Conservation (phyloP, 2,329 filamentous ascomycete species). For the Epicoccum nigrum region DNA sequence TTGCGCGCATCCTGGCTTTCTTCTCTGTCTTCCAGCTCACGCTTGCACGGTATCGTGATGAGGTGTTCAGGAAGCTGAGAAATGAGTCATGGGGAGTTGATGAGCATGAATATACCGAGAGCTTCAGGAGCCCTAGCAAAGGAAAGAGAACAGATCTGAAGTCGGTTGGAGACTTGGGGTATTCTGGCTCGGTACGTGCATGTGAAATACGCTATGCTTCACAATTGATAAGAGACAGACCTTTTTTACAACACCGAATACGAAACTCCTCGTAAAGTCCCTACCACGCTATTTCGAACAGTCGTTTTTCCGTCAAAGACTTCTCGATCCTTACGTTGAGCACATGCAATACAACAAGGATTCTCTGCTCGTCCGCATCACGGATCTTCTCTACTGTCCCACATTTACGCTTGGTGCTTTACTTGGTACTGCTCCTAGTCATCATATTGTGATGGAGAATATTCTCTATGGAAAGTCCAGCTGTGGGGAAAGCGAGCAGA, state of each 20-base stretch:
- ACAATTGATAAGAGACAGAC: conserved; percentile 52
- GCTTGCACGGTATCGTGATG: conserved; percentile 55
- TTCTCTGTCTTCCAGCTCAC: conserved; percentile 60
- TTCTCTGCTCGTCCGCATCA: conserved; percentile 73
- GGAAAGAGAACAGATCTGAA: conserved; percentile 54
- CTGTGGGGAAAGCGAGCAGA: conserved; percentile 49
- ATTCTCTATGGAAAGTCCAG: conserved; percentile 65
- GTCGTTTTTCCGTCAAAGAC: conserved; percentile 70
- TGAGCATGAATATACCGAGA: conserved; percentile 61
- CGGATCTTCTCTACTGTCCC: conserved; percentile 68
- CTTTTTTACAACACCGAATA: conserved; percentile 71
- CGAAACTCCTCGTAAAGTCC: conserved; percentile 73
- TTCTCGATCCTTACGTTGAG: conserved; percentile 67
- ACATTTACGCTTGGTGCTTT: conserved; percentile 64
- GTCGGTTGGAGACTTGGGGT: conserved; percentile 71
- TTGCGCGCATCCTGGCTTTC: conserved; percentile 58
- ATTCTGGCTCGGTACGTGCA: conserved; percentile 67
- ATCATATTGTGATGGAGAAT: conserved; percentile 82
- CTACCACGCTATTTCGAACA: conserved; percentile 73
- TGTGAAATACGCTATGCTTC: not conserved
- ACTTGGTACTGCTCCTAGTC: conserved; percentile 67
- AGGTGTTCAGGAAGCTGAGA: conserved; percentile 60
- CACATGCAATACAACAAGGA: conserved; percentile 66
- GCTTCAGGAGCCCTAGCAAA: conserved; percentile 55
- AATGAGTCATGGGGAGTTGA: conserved; percentile 59